These are phyloP conservation scores for Daldinia grandis DNA, from an alignment of 495 filamentous ascomycete species.

Conservation along the genomic window DNA sequence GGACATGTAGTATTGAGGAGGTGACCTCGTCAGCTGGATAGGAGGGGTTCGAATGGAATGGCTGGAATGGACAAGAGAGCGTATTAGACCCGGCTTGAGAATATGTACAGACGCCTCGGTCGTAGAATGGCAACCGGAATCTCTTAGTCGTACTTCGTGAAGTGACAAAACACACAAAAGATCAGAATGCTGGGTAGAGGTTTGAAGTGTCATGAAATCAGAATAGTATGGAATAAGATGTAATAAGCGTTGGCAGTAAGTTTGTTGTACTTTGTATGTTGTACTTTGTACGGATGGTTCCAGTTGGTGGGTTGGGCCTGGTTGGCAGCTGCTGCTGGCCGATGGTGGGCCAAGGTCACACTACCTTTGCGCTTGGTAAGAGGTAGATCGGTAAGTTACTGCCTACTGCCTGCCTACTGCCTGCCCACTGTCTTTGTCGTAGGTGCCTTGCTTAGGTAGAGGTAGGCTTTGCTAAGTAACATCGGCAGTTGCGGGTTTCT, in stretches of 20 bases:
- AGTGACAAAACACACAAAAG: background rate
- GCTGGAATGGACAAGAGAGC: background rate
- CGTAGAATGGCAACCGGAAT: background rate
- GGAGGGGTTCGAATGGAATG: background rate
- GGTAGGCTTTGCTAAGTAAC: background rate
- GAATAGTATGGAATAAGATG: background rate
- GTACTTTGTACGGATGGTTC: background rate
- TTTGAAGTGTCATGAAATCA: background rate
- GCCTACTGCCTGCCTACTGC: background rate
- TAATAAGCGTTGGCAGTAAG: background rate
- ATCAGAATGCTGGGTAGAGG: background rate
- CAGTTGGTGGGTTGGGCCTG: background rate
- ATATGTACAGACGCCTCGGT: background rate
- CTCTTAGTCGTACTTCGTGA: background rate
- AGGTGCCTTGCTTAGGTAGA: background rate
- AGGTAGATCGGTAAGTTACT: background rate
- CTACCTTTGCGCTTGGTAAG: background rate
- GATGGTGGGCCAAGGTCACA: constrained; percentile 2
- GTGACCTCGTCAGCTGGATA: constrained; percentile 6
- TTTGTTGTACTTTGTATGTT: background rate
- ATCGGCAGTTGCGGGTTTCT: constrained; percentile 5
- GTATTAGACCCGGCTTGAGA: background rate
- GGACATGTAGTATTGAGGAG: background rate
- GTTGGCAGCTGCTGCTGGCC: constrained; percentile 2
- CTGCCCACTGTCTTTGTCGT: background rate